phyloP scores from a whole-genome alignment of 768 basidiomycete species.

The Rhodocollybia butyracea region DNA sequence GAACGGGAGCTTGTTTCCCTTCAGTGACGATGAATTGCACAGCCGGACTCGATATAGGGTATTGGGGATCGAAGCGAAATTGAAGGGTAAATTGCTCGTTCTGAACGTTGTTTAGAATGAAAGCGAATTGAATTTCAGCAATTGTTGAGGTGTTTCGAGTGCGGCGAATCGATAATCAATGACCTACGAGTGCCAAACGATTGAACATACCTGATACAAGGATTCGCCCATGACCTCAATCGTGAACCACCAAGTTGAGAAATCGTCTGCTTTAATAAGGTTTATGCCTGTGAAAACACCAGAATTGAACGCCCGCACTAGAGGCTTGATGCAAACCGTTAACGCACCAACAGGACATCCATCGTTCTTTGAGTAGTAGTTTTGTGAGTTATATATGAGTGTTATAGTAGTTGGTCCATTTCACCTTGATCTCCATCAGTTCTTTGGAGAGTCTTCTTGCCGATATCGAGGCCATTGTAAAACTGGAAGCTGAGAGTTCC shows the following conservation, averaged over 20 bases:
- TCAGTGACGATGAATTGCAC: constrained; percentile 80
- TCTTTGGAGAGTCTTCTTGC: constrained; percentile 68
- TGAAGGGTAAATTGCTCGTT: constrained; percentile 74
- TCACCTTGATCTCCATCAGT: constrained; percentile 64
- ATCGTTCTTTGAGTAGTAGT: too few relatives aligned
- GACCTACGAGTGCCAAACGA: background rate
- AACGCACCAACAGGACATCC: constrained; percentile 63
- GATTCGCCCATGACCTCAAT: constrained; percentile 86
- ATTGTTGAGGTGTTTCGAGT: too few relatives aligned
- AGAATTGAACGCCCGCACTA: background rate
- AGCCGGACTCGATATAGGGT: constrained; percentile 85
- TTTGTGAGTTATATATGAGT: too few relatives aligned
- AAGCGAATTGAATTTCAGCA: constrained; percentile 1
- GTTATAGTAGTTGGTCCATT: too few relatives aligned
- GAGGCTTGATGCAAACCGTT: background rate
- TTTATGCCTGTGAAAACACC: constrained; percentile 53
- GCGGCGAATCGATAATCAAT: too few relatives aligned
- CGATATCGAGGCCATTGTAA: constrained; percentile 58
- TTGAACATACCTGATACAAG: constrained; percentile 57
- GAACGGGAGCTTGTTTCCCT: constrained; percentile 63
- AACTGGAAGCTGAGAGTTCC: background rate
- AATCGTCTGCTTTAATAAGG: constrained; percentile 72
- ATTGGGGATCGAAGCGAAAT: constrained; percentile 78
- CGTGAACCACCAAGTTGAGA: constrained; percentile 72
- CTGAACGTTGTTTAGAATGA: constrained; percentile 29